Evolutionary conservation across 192 early-diverging fungal genomes (phyloP).

Genomic region (Funneliformis geosporum): DNA sequence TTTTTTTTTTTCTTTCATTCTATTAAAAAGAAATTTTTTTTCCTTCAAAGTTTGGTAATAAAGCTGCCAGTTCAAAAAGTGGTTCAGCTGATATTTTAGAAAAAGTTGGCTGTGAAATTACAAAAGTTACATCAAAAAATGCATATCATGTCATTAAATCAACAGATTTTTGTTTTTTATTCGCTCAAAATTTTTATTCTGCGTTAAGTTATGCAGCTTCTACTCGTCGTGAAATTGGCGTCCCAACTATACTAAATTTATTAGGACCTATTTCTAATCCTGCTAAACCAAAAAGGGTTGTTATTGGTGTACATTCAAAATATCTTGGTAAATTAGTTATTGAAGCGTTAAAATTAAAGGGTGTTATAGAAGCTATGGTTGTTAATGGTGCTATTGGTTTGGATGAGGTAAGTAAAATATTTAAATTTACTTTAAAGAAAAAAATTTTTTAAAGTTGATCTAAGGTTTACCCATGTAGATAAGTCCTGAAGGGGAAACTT

Average conservation of each 20-base stretch:
- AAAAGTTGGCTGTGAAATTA: slow-evolving; percentile 74
- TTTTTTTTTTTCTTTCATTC: not conserved
- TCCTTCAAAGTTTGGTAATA: slow-evolving; percentile 79
- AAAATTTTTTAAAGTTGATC: not conserved
- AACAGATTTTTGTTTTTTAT: slow-evolving; percentile 87
- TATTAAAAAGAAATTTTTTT: slow-evolving; percentile 1
- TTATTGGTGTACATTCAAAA: slow-evolving; percentile 90
- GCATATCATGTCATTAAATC: slow-evolving; percentile 67
- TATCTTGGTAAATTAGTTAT: slow-evolving; percentile 79
- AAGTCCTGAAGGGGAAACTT: slow-evolving; percentile 82
- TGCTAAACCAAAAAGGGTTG: slow-evolving; percentile 72
- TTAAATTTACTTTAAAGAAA: not conserved
- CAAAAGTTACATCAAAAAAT: slow-evolving; percentile 60
- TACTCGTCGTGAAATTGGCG: slow-evolving; percentile 82
- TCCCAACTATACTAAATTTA: slow-evolving; percentile 93
- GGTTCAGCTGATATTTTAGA: slow-evolving; percentile 96
- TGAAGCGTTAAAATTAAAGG: slow-evolving; percentile 75
- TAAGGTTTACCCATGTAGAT: slow-evolving; percentile 43
- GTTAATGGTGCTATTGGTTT: slow-evolving; percentile 89
- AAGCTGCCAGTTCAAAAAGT: slow-evolving; percentile 84
- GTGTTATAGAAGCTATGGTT: slow-evolving; percentile 82
- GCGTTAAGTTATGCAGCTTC: slow-evolving; percentile 78
- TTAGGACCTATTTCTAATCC: slow-evolving; percentile 93
- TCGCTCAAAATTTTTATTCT: slow-evolving; percentile 90
- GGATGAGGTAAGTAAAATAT: slow-evolving; percentile 67